Evolutionary conservation across 2,329 filamentous ascomycete species (phyloP).

Genomic region (Orbilia quercus): DNA sequence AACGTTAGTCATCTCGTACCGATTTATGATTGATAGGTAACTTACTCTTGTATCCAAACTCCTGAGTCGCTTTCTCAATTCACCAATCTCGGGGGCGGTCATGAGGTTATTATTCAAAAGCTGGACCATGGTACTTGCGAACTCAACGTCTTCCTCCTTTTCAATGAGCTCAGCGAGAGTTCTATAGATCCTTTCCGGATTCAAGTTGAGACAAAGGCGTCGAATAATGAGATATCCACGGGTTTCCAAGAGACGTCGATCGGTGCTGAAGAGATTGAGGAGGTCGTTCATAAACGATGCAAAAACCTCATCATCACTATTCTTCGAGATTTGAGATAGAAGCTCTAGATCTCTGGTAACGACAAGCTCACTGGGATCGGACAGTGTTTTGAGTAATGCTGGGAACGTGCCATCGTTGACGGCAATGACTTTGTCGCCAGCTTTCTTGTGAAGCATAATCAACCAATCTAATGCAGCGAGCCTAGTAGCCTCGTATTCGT

Average conservation of each 20-base stretch:
- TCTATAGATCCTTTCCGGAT: conserved; percentile 92
- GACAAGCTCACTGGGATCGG: conserved; percentile 92
- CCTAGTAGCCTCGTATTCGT: conserved; percentile 94
- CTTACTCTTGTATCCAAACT: conserved; percentile 89
- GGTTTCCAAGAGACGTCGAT: conserved; percentile 88
- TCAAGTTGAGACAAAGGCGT: conserved; percentile 90
- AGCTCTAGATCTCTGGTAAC: conserved; percentile 94
- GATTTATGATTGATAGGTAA: conserved; percentile 13
- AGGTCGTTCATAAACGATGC: conserved; percentile 98
- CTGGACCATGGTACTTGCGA: conserved; percentile 99
- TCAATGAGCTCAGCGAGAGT: conserved; percentile 96
- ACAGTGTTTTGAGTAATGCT: conserved; percentile 92
- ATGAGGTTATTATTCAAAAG: conserved; percentile 99
- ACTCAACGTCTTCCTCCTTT: conserved; percentile 97
- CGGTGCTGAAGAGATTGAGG: conserved; percentile 92
- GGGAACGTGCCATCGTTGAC: conserved; percentile 98
- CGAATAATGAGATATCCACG: conserved; percentile 96
- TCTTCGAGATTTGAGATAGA: conserved; percentile 92
- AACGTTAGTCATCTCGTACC: conserved; percentile 57
- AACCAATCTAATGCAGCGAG: conserved; percentile 95
- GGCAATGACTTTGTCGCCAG: conserved; percentile 84
- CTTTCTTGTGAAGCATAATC: conserved; percentile 96
- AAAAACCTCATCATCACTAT: conserved; percentile 97
- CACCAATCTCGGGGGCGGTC: conserved; percentile 91
- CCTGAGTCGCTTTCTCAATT: conserved; percentile 86